These are phyloP conservation scores for Stromatinia cepivora DNA, from an alignment of 2,329 filamentous ascomycete genomes.

Conservation along the genomic window DNA sequence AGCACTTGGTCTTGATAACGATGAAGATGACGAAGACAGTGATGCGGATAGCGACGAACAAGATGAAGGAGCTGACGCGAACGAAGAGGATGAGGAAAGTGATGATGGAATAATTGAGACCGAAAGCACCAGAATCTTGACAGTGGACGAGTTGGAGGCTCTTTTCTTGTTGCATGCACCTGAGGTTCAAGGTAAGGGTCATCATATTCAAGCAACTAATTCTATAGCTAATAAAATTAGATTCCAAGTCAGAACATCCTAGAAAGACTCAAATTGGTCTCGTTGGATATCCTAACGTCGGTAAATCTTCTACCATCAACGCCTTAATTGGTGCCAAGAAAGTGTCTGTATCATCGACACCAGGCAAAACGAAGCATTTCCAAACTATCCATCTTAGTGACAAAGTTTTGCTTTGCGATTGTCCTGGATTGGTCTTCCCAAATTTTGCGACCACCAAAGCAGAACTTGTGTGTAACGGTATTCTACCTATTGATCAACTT, in stretches of 20 bases:
- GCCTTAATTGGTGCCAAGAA: conserved; percentile 98
- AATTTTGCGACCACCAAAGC: conserved; percentile 97
- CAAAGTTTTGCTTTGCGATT: conserved; percentile 91
- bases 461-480: conserved; percentile 91
- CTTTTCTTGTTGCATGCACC: conserved; percentile 80
- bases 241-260: conserved; percentile 48
- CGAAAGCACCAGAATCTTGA: conserved; percentile 73
- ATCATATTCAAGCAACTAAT: background rate
- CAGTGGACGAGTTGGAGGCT: conserved; percentile 87
- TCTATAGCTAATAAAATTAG: conserved; percentile 37
- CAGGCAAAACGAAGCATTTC: conserved; percentile 99
- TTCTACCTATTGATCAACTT: conserved; percentile 94
- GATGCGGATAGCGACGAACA: conserved; percentile 36
- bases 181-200: conserved; percentile 52
- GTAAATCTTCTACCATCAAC: conserved; percentile 99
- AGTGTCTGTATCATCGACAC: conserved; percentile 94
- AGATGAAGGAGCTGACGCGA: conserved; percentile 38
- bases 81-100: conserved; percentile 40
- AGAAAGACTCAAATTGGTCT: conserved; percentile 86
- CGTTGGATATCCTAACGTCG: conserved; percentile 97
- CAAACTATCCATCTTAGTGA: conserved; percentile 95
- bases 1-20: conserved; percentile 44
- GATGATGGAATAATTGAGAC: conserved; percentile 38
- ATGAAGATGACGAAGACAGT: conserved; percentile 37
- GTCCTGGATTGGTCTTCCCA: conserved; percentile 95